These are phyloP conservation scores for Russula vinacea DNA, from an alignment of 768 basidiomycete species.

Conservation along the genomic window DNA sequence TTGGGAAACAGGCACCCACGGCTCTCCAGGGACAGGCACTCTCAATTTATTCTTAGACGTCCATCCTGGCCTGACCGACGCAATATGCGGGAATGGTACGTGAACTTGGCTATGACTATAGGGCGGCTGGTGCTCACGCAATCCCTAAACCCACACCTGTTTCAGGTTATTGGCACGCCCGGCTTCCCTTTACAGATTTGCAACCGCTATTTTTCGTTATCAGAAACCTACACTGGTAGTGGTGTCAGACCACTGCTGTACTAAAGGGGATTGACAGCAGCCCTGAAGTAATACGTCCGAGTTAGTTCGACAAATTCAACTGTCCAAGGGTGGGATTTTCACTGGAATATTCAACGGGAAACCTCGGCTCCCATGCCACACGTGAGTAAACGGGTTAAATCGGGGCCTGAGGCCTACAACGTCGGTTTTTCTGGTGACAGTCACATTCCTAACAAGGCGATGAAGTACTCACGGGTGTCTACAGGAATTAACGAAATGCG, in stretches of 20 bases:
- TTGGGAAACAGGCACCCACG: not conserved
- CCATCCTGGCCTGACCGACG: not conserved
- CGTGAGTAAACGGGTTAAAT: not conserved
- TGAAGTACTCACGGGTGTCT: not conserved
- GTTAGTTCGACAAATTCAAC: not conserved
- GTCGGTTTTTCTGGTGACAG: not conserved
- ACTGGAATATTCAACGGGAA: not conserved
- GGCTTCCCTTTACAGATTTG: constrained; percentile 1
- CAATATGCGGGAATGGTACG: not conserved
- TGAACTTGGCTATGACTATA: not conserved
- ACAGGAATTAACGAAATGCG: constrained; percentile 3
- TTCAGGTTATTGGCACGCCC: not conserved
- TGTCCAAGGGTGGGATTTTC: not conserved
- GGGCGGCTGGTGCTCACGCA: not conserved
- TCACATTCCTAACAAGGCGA: not conserved
- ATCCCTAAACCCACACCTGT: not conserved
- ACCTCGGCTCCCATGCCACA: not conserved
- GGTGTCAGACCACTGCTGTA: not conserved
- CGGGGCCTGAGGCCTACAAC: not conserved
- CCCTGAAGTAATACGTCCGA: not conserved
- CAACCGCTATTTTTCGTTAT: not conserved
- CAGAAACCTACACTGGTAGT: not conserved
- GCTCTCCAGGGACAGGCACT: not conserved
- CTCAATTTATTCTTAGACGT: not conserved
- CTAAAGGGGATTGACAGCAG: not conserved